phyloP scores from a whole-genome alignment of 306 rosid species.

The Parietaria judaica region DNA sequence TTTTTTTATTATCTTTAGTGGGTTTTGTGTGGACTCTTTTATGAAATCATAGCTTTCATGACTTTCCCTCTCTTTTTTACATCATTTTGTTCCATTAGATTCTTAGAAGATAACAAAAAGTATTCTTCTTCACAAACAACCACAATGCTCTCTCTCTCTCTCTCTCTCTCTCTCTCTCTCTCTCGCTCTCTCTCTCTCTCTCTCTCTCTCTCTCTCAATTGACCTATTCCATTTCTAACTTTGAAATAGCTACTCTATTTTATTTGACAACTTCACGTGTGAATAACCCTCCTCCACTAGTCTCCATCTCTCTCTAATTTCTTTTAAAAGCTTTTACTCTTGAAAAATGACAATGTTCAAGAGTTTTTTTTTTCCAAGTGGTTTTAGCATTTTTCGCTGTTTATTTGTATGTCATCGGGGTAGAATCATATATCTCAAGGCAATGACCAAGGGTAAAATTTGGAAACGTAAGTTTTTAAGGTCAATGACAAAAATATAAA shows the following conservation, averaged over 20 bases:
- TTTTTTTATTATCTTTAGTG: constrained; percentile 30
- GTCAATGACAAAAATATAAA: too few species aligned
- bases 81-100: constrained; percentile 34
- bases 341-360: not conserved
- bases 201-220: constrained; percentile 14
- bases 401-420: too few species aligned
- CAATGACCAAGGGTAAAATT: too few species aligned
- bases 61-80: constrained; percentile 17
- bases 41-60: constrained; percentile 36
- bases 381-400: too few species aligned
- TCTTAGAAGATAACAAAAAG: constrained; percentile 41
- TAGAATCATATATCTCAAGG: too few species aligned
- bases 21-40: constrained; percentile 32
- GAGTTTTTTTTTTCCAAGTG: too few species aligned
- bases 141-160: constrained; percentile 18
- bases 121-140: constrained; percentile 29
- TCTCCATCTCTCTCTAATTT: constrained; percentile 21
- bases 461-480: too few species aligned
- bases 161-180: constrained; percentile 25
- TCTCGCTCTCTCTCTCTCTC: not conserved
- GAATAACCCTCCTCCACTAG: constrained; percentile 26
- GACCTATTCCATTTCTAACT: constrained; percentile 21
- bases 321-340: not conserved
- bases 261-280: constrained; percentile 40
- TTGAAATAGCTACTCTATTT: constrained; percentile 17